Evolutionary conservation across 352 stramenopile species (phyloP).

Genomic region (Pythium brachiatum): DNA sequence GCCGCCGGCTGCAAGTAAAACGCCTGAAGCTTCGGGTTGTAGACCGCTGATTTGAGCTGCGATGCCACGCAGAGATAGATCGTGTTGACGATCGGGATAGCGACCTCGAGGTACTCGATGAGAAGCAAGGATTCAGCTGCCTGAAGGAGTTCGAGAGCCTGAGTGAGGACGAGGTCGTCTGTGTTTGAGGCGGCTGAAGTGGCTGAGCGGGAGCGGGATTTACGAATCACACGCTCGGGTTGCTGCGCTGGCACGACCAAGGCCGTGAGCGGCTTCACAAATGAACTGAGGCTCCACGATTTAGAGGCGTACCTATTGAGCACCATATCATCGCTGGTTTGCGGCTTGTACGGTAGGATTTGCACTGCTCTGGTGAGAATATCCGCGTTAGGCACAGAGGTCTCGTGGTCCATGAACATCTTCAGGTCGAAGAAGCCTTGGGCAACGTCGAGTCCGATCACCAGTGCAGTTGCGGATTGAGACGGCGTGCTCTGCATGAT

Average conservation of each 20-base stretch:
- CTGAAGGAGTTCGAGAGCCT: constrained; percentile 4
- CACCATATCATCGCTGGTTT: too few species aligned
- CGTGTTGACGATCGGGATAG: constrained; percentile 10
- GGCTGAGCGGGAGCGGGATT: too few species aligned
- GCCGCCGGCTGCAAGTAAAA: background rate
- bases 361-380: background rate
- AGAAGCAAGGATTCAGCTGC: constrained; percentile 17
- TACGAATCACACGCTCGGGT: too few species aligned
- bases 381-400: background rate
- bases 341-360: too few species aligned
- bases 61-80: constrained; percentile 6
- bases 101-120: constrained; percentile 23
- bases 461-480: background rate
- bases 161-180: background rate
- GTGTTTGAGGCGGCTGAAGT: background rate
- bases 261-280: background rate
- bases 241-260: too few species aligned
- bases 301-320: too few species aligned
- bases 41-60: constrained; percentile 8
- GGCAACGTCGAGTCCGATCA: constrained; percentile 14
- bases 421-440: constrained; percentile 7
- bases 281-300: too few species aligned
- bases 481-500: constrained; percentile 25
- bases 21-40: constrained; percentile 5
- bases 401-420: constrained; percentile 7